phyloP scores from a whole-genome alignment of 176 grass and related monocot species.

The Carex littledalei region DNA sequence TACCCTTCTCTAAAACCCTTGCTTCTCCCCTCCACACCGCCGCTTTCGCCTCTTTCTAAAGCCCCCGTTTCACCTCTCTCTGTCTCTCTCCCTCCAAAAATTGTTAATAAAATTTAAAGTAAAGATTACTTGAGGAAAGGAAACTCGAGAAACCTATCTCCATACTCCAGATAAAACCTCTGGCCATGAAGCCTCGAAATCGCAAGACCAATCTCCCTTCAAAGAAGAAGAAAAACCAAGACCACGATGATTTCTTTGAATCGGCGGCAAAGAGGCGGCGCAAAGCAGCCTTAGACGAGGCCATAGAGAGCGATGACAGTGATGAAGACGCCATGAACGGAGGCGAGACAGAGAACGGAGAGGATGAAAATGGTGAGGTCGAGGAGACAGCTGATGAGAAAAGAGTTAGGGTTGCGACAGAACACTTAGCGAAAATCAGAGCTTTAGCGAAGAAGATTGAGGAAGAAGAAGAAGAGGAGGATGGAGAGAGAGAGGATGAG shows the following conservation, averaged over 20 bases:
- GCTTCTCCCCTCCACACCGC: background rate
- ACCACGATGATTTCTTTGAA: conserved; percentile 66
- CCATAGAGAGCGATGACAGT: conserved; percentile 56
- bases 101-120: background rate
- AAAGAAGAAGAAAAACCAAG: conserved; percentile 12
- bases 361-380: conserved; percentile 22
- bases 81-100: background rate
- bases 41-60: conserved; percentile 1
- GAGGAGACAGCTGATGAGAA: conserved; percentile 78
- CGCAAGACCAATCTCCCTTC: background rate
- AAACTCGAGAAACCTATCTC: background rate
- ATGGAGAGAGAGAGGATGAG: conserved; percentile 33
- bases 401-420: conserved; percentile 66
- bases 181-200: conserved; percentile 4
- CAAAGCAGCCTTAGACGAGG: conserved; percentile 31
- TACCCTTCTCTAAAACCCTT: conserved; percentile 5
- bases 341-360: conserved; percentile 15
- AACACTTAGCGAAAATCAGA: conserved; percentile 41
- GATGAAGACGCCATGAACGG: conserved; percentile 32
- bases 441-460: conserved; percentile 39
- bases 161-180: background rate
- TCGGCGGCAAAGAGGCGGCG: conserved; percentile 48
- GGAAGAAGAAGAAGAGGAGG: conserved; percentile 45
- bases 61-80: background rate
- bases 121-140: background rate